Percentiles rank a stretch among this genome's conserved stretches.
Conservation (phyloP, 108 stramenopile species). For the Skeletonema potamos region DNA sequence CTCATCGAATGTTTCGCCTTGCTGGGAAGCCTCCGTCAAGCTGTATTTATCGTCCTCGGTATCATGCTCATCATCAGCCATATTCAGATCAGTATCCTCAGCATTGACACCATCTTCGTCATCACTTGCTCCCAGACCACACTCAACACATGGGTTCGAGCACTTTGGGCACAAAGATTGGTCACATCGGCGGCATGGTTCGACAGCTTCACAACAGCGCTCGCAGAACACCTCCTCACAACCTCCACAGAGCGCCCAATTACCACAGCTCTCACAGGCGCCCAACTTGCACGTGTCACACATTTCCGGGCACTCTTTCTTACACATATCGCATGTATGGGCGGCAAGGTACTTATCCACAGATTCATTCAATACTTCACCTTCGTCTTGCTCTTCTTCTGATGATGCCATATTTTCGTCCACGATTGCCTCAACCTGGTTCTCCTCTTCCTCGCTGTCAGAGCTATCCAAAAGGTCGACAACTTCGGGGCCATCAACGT, state of each 20-base stretch:
- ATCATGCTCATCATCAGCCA: constrained; percentile 52
- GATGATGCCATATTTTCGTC: constrained; percentile 8
- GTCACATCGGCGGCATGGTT: neutral
- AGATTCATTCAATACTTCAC: constrained; percentile 23
- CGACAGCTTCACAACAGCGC: no score
- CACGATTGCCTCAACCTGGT: constrained; percentile 3
- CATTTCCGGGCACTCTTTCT: no score
- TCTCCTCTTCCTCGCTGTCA: constrained; percentile 9
- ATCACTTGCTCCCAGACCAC: neutral
- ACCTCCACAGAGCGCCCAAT: no score
- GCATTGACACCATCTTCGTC: neutral
- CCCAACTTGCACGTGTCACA: no score
- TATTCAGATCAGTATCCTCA: constrained; percentile 31
- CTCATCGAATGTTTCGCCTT: constrained; percentile 38
- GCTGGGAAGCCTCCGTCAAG: constrained; percentile 27
- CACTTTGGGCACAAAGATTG: neutral
- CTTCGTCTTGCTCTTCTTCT: constrained; percentile 1
- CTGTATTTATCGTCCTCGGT: constrained; percentile 49
- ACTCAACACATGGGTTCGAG: neutral
- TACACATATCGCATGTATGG: neutral
- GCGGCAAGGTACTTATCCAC: constrained; percentile 35
- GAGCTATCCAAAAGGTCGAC: constrained; percentile 12
- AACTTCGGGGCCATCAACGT: constrained; percentile 1
- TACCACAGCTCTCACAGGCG: no score
- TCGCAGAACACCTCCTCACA: no score